A percentile compares a stretch with the other conserved stretches of the same genome.
These are phyloP conservation scores for Colletotrichum tropicale DNA, from an alignment of 2,329 filamentous ascomycete species.

Conservation along the genomic window DNA sequence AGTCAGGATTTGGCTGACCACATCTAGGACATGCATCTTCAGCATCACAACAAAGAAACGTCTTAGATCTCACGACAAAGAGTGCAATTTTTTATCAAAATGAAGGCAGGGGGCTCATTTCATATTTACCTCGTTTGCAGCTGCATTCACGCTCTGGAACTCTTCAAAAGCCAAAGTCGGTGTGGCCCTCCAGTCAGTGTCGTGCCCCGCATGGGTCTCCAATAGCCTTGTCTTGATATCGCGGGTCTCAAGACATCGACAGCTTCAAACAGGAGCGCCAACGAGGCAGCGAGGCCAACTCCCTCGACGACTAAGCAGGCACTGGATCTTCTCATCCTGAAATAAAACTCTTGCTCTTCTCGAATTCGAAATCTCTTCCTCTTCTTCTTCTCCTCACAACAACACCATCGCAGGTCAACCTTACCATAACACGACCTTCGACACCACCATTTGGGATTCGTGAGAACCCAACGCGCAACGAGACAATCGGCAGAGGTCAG, in stretches of 20 bases:
- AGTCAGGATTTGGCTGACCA: neutral
- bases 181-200: neutral
- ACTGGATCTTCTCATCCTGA: neutral
- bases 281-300: neutral
- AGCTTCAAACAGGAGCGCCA: neutral
- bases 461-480: neutral
- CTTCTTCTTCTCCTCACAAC: neutral
- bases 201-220: neutral
- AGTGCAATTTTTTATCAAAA: neutral
- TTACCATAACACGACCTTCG: neutral
- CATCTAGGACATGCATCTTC: neutral
- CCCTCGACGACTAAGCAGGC: neutral
- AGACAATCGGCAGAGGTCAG: neutral
- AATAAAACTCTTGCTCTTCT: neutral
- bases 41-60: neutral
- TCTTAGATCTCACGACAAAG: neutral
- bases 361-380: neutral
- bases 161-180: too few relatives aligned
- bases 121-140: neutral
- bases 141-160: neutral
- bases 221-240: neutral
- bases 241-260: neutral
- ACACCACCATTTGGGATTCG: neutral
- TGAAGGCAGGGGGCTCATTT: neutral
- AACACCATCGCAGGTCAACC: neutral